Evolutionary conservation across 305 asterid genomes (phyloP).

Genomic region (Fraxinus velutina): DNA sequence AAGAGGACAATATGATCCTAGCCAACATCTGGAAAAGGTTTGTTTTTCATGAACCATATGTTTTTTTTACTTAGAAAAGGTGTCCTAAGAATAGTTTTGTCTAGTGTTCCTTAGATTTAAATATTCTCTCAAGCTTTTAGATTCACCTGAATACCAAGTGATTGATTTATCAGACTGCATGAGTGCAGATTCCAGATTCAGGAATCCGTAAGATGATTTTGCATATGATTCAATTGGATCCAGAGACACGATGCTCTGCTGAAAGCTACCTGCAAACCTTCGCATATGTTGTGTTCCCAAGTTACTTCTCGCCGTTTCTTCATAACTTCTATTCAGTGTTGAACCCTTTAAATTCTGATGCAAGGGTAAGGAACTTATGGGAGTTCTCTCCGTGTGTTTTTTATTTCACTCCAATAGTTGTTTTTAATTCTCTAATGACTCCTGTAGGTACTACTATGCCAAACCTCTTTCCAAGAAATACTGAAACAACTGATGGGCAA

Average conservation of each 20-base stretch:
- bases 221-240: constrained; percentile 96
- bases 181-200: constrained; percentile 85
- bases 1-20: constrained; percentile 98
- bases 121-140: constrained; percentile 9
- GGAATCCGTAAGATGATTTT: constrained; percentile 97
- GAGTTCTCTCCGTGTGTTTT: constrained; percentile 14
- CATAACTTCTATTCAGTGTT: constrained; percentile 84
- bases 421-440: constrained; percentile 20
- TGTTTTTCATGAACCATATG: constrained; percentile 10
- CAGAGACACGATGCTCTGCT: constrained; percentile 82
- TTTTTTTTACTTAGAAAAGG: background rate
- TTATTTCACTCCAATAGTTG: constrained; percentile 7
- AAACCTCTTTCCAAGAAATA: constrained; percentile 85
- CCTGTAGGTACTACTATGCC: constrained; percentile 87
- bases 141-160: constrained; percentile 16
- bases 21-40: constrained; percentile 95
- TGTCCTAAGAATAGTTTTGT: background rate
- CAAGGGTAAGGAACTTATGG: constrained; percentile 66
- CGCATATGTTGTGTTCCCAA: constrained; percentile 80
- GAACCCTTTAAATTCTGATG: constrained; percentile 87
- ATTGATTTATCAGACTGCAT: constrained; percentile 24
- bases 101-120: constrained; percentile 10
- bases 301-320: constrained; percentile 92
- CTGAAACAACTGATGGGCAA: constrained; percentile 81
- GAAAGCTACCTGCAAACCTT: constrained; percentile 85